Evolutionary conservation across 768 basidiomycete genomes (phyloP).

Genomic region (Amanita subjunquillea): DNA sequence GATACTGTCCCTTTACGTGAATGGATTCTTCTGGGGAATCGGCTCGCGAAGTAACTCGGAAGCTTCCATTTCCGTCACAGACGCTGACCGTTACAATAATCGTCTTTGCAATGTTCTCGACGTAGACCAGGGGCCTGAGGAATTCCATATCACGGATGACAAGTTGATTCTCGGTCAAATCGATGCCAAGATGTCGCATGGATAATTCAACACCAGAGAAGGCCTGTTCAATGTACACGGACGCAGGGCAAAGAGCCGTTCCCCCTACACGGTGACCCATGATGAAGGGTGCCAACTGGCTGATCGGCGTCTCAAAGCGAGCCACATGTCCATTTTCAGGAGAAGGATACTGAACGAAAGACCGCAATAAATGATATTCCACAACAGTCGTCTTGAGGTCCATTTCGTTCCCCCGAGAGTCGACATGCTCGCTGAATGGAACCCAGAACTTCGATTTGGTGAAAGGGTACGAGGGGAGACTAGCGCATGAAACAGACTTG

Average conservation of each 20-base stretch:
- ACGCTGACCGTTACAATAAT: conserved; percentile 18
- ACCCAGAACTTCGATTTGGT: conserved; percentile 48
- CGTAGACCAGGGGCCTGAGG: conserved; percentile 43
- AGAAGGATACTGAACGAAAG: conserved; percentile 34
- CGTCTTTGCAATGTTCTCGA: conserved; percentile 21
- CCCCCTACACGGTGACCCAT: conserved; percentile 49
- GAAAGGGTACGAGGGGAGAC: conserved; percentile 59
- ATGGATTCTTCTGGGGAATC: conserved; percentile 20
- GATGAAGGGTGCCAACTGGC: conserved; percentile 32
- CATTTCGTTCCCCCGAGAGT: neutral
- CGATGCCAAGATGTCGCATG: conserved; percentile 17
- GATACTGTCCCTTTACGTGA: conserved; percentile 38
- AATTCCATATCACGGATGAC: conserved; percentile 36
- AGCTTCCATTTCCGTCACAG: neutral
- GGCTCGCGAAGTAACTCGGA: conserved; percentile 28
- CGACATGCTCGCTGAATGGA: conserved; percentile 23
- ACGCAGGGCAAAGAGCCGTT: conserved; percentile 52
- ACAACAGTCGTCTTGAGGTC: conserved; percentile 4
- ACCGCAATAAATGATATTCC: conserved; percentile 25
- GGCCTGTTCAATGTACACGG: conserved; percentile 51
- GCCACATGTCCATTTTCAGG: conserved; percentile 24
- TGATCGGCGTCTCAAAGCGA: conserved; percentile 45
- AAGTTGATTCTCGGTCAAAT: conserved; percentile 21
- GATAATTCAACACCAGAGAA: conserved; percentile 33
- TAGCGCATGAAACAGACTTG: conserved; percentile 27